phyloP scores from a whole-genome alignment of 1,284 basidiomycete genomes.

The Austroboletus novae-zelandiae region DNA sequence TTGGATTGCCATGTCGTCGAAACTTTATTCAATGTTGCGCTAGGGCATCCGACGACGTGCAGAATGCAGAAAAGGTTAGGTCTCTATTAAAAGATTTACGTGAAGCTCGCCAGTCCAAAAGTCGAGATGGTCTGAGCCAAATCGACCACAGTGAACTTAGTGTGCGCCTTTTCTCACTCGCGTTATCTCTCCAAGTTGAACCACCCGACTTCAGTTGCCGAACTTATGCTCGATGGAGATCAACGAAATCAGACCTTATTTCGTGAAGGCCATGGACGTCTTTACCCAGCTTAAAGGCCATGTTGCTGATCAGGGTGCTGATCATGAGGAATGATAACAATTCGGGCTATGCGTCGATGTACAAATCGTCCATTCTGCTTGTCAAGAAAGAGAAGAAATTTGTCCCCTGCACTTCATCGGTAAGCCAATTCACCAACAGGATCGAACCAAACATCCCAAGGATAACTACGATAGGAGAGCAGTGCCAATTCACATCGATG shows the following conservation, averaged over 20 bases:
- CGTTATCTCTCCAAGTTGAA: not conserved
- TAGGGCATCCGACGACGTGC: constrained; percentile 89
- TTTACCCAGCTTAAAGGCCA: constrained; percentile 43
- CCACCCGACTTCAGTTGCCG: constrained; percentile 54
- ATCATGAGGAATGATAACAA: constrained; percentile 5
- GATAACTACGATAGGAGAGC: not conserved
- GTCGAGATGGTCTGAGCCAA: constrained; percentile 75
- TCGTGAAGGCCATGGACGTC: constrained; percentile 79
- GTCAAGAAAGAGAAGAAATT: not conserved
- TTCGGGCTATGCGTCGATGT: not conserved
- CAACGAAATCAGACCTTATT: constrained; percentile 89
- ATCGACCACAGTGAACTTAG: constrained; percentile 77
- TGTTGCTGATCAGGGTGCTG: constrained; percentile 1
- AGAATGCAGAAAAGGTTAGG: constrained; percentile 78
- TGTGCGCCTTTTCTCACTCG: constrained; percentile 43
- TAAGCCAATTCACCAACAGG: constrained; percentile 3
- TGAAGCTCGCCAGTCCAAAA: constrained; percentile 93
- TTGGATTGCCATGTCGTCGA: not conserved
- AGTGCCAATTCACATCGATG: constrained; percentile 7
- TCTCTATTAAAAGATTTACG: constrained; percentile 90
- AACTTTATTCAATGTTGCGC: not conserved
- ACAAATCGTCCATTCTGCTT: not conserved
- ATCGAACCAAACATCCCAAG: not conserved
- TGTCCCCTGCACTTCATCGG: not conserved
- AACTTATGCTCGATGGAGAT: constrained; percentile 90